Evolutionary conservation across 805 yeast genomes (phyloP).

Genomic region (Saturnispora halmiae): DNA sequence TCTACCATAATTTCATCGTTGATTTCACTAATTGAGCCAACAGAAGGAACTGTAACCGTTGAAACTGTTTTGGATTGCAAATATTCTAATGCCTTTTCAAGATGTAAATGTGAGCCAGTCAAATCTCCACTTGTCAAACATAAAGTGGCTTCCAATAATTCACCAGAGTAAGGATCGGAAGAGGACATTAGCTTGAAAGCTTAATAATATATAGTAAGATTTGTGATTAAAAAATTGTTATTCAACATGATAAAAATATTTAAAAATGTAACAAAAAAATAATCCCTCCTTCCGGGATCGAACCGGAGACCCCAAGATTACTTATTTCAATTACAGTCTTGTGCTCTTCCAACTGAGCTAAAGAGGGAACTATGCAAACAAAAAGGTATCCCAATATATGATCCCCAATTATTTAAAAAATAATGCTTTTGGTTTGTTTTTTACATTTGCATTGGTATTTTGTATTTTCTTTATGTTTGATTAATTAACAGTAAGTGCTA

Average conservation of each 20-base stretch:
- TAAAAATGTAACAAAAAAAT: neutral
- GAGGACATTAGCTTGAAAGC: neutral
- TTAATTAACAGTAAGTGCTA: neutral
- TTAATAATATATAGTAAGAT: neutral
- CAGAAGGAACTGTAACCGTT: too few species aligned
- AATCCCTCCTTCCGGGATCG: slow-evolving; percentile 21
- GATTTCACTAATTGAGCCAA: too few species aligned
- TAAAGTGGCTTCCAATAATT: neutral
- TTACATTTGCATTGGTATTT: too few species aligned
- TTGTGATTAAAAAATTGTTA: too few species aligned
- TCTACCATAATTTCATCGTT: too few species aligned
- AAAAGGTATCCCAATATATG: neutral
- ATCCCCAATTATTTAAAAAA: neutral
- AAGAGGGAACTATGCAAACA: slow-evolving; percentile 16
- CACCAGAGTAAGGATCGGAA: neutral
- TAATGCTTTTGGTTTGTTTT: too few species aligned
- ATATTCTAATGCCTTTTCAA: neutral
- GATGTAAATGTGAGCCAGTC: neutral
- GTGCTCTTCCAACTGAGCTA: slow-evolving; percentile 22
- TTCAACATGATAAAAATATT: neutral
- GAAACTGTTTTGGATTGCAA: neutral
- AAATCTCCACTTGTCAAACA: neutral
- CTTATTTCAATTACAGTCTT: slow-evolving; percentile 16
- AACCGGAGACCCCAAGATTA: slow-evolving; percentile 21
- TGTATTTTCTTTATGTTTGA: neutral